Evolutionary conservation across 106 monocot species (phyloP), one percentile per base, ranked within the genome.

Genomic region (Alisma plantagoaquatica): DNA sequence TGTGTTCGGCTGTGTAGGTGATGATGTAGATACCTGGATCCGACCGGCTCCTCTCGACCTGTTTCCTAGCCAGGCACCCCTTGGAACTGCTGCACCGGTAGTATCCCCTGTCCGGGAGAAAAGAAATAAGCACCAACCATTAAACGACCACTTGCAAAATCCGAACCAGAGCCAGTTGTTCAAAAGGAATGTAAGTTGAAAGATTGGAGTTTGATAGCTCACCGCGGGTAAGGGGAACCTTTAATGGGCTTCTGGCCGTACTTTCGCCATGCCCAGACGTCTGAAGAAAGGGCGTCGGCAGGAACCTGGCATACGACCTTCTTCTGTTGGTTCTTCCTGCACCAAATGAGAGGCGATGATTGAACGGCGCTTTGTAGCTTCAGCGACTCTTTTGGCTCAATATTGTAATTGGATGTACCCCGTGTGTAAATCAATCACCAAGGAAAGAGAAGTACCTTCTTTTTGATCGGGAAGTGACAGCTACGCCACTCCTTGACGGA

Each of bases 221-320:
- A 91, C 92, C 92, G 52, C 10, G 92, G 92, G 54, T 74, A 75
- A 48, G 92, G 92, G 27, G 92, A 92, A 18, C 86, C 92, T 46
- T 92, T 92, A 60, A 92, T 92, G 59, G 92, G 92, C 53, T 92
- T 92, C 68, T 92, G 92, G 4, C 92, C 92, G 29, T 92, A 92
- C 58, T 92, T 92, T 19, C 92, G 69, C 92, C 92, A 92, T 7
- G 86, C 76, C 92, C 92, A 92, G 58, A 79, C 47, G 65, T 86
- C 86, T n/a, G 74, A 54, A 3, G 86, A 61, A 53, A 72, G 57
- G 2, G 66, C 73, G 43, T 82, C 79, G 1, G 68, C 82, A 2
- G 82, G 78, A 15, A 92, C 71, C 11, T 82, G 76, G 56, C 75
- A 53, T 16, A 92, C 92, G 65, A 82, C 75, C 31, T 61, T 73